Conservation (phyloP, 495 filamentous ascomycete genomes). For the Podospora anserina region DNA sequence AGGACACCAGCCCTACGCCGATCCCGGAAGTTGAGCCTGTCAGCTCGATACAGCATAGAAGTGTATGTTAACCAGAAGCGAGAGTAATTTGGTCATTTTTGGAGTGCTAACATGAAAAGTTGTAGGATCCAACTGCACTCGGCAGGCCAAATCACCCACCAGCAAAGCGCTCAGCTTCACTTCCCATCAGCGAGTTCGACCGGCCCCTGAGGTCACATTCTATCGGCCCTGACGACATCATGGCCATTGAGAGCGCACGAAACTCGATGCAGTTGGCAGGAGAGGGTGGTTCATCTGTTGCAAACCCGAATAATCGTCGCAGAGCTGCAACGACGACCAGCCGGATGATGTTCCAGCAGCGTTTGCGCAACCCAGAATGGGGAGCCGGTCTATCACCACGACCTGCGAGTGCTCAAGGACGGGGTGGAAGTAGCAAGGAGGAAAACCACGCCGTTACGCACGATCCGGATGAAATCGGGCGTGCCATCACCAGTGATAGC, state of each 20-base stretch:
- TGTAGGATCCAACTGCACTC: conserved; percentile 45
- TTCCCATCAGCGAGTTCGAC: conserved; percentile 53
- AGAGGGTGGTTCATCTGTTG: conserved; percentile 25
- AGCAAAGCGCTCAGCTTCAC: conserved; percentile 48
- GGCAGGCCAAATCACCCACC: conserved; percentile 33
- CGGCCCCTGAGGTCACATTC: conserved; percentile 54
- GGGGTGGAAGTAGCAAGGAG: conserved; percentile 34
- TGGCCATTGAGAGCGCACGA: conserved; percentile 44
- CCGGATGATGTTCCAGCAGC: conserved; percentile 32
- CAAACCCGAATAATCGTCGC: conserved; percentile 14
- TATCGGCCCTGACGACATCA: conserved; percentile 46
- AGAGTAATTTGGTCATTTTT: background rate
- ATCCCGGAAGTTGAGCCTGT: conserved; percentile 16
- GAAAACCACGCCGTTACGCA: conserved; percentile 24
- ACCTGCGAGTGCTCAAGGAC: conserved; percentile 52
- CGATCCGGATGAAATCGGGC: conserved; percentile 49
- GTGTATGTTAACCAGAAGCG: conserved; percentile 36
- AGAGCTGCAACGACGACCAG: conserved; percentile 38
- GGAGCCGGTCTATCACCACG: conserved; percentile 52
- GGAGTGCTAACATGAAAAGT: background rate
- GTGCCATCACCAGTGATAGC: conserved; percentile 51
- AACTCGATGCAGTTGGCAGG: conserved; percentile 47
- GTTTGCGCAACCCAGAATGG: conserved; percentile 32
- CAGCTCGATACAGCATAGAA: conserved; percentile 37
- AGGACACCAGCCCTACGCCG: conserved; percentile 8